Conservation (phyloP, 2,329 filamentous ascomycete genomes). For the Neonectria ditissima region DNA sequence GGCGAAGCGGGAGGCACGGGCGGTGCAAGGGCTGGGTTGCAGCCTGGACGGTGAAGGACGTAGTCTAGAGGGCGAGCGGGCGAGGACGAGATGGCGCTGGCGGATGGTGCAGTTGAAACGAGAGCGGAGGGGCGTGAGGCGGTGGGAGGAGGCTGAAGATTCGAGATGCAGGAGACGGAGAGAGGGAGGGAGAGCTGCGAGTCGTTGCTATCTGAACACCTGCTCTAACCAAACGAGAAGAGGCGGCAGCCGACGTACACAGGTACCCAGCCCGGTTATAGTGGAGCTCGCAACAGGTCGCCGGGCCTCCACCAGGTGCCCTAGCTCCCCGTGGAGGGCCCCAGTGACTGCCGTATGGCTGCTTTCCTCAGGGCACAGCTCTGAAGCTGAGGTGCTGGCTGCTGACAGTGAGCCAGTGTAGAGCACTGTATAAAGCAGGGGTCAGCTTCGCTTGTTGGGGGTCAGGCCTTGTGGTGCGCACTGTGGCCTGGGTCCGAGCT, state of each 20-base stretch:
- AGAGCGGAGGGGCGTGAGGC: not conserved
- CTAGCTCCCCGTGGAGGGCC: conserved; percentile 5
- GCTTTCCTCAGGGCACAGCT: conserved; percentile 18
- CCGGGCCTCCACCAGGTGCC: conserved; percentile 1
- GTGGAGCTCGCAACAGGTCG: conserved; percentile 7
- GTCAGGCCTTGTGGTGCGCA: not conserved
- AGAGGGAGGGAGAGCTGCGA: not conserved
- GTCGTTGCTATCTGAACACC: conserved; percentile 4
- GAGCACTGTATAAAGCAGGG: not conserved
- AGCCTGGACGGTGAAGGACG: conserved; percentile 6
- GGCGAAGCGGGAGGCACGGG: conserved; percentile 26
- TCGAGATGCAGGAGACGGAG: conserved; percentile 12
- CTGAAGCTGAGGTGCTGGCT: not conserved
- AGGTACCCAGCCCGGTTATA: not conserved
- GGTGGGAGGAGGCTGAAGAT: conserved; percentile 1
- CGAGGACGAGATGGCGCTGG: not conserved
- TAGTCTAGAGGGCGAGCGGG: not conserved
- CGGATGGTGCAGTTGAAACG: not conserved
- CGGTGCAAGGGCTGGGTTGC: conserved; percentile 29
- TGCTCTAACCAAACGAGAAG: not conserved
- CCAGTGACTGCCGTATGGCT: not conserved
- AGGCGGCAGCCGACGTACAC: not conserved
- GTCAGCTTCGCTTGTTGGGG: not conserved
- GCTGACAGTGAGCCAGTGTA: not conserved
- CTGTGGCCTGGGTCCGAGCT: not conserved